Base-by-base conservation (phyloP, 2,329 filamentous ascomycete species). In the Aspergillus carbonarius region DNA sequence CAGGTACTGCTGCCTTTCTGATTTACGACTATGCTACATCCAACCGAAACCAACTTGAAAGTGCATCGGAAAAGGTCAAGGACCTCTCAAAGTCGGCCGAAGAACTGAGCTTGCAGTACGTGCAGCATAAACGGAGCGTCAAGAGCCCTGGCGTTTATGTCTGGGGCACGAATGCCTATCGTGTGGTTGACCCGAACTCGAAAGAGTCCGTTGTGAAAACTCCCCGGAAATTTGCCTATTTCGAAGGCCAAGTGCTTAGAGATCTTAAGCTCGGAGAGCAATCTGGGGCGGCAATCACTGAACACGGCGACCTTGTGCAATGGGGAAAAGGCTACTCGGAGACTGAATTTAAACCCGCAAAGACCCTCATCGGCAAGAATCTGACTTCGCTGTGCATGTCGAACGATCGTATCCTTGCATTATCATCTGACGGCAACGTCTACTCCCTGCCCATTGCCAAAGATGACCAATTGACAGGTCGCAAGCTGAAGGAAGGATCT, bases 111-210 rank as follows among this genome's bases (percentile, higher is more conserved):
- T 91, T 90, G 10, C 91, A 96, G 72, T 92, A 96, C 76, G 78
- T 91, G 5, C 93, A 97, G 78, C 90, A 96, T 59, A 92, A 90
- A 78, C 86, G 85, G 70, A 96, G 91, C 75, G 84, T 86, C 81
- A 85, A 87, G 75, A 88, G 90, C 60, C 93, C 95, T 0, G 95
- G 93, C 1, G 89, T 98, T 0, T 98, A 96, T 76, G 87, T 89
- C 5, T 99, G 95, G 93, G 95, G 95, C 0, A 92, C 89, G 17
- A 99, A 99, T 69, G 80, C 81, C 15, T 91, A 92, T 60, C 85
- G 84, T 66, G 93, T 96, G n/a, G 91, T 90, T 37, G 92, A 93
- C 42, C 92, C 93, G 1, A 87, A 89, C 62, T 93, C 90, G 8
- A 83, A 88, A 53, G 92, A 96, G 55, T 79, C 80, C 30, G 84